Conservation (phyloP, 2,329 filamentous ascomycete genomes). For the Seiridium unicorne region DNA sequence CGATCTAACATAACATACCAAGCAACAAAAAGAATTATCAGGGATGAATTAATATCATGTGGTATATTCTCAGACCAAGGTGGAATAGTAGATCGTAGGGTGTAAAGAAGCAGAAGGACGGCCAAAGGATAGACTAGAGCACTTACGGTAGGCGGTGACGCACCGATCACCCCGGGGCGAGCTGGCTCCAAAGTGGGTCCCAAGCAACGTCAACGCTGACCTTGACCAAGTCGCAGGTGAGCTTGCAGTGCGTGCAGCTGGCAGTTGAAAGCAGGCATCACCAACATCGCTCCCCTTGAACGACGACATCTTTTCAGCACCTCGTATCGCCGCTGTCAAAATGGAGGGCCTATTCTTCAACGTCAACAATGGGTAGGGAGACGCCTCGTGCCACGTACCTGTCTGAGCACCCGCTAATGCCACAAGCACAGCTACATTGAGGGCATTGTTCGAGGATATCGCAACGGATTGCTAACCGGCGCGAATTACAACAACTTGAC, state of each 20-base stretch:
- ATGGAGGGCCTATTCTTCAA: slow-evolving; percentile 97
- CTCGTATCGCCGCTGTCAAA: slow-evolving; percentile 21
- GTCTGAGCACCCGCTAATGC: not conserved
- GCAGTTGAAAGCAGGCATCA: slow-evolving; percentile 1
- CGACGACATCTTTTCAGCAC: not conserved
- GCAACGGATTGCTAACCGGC: slow-evolving; percentile 86
- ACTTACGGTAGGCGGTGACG: not conserved
- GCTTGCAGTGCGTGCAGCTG: not conserved
- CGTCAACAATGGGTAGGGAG: slow-evolving; percentile 79
- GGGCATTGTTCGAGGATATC: slow-evolving; percentile 94
- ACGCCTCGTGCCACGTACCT: slow-evolving; percentile 21
- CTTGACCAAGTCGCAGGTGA: not conserved
- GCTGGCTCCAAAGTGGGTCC: not conserved
- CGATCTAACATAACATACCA: not conserved
- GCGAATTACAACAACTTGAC: slow-evolving; percentile 94
- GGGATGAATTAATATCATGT: no score
- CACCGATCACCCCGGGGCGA: not conserved
- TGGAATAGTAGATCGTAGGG: no score
- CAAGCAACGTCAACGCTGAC: not conserved
- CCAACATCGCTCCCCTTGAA: not conserved
- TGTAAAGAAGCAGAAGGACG: not conserved
- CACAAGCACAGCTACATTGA: slow-evolving; percentile 75
- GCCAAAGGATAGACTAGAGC: not conserved
- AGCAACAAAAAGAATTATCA: no score
- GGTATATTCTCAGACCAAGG: no score